Base-by-base conservation (phyloP, 352 stramenopile genomes). In the Pythium vanterpoolii region DNA sequence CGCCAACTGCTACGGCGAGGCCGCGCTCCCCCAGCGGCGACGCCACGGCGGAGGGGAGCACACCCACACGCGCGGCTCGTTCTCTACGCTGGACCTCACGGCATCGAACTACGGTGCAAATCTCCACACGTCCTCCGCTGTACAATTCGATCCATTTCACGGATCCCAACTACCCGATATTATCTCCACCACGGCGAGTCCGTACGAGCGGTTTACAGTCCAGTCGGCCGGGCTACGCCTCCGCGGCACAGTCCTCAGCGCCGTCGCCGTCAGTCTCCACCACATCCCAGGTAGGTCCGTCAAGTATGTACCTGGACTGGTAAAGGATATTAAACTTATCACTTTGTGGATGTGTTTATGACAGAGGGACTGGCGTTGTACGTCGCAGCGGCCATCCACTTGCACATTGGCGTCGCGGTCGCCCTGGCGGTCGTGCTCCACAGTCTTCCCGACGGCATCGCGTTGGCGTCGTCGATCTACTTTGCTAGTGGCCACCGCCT, bases 361-460 rank as follows among this genome's bases (percentile, higher is more conserved):
- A n/a, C 14, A 71, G 64, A 66, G 57, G 64, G 64, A n/a, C 23
- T 66, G 0, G 58, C 58, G 23, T 31, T 71, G 44, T 71, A 66
- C 48, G 64, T 71, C 11, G 26, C 39, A 28, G 64, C 64, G 1
- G 26, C 61, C 3, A 51, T 49, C 16, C 45, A 56, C 31, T 49
- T 71, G 18, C 28, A 43, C 28, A 45, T 71, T 7, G 64, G 64
- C 33, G 46, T 71, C 3, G 56, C 64, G 2, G 45, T 71, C 4
- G 55, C 52, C 0, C 10, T 55, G 18, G 64, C 19, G 5, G 47
- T 71, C 42, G 52, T 60, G 16, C 45, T 71, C 28, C 64, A 66
- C 40, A 71, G 64, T 45, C 43, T 71, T 1, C 64, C 64, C n/a
- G 64, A 71, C 36, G 64, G 64, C 33, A 71, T 64, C 52, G 64